Evolutionary conservation across 208 protist genomes (phyloP), one percentile per base, ranked within the genome.

Genomic region (Borovskyia barvae): DNA sequence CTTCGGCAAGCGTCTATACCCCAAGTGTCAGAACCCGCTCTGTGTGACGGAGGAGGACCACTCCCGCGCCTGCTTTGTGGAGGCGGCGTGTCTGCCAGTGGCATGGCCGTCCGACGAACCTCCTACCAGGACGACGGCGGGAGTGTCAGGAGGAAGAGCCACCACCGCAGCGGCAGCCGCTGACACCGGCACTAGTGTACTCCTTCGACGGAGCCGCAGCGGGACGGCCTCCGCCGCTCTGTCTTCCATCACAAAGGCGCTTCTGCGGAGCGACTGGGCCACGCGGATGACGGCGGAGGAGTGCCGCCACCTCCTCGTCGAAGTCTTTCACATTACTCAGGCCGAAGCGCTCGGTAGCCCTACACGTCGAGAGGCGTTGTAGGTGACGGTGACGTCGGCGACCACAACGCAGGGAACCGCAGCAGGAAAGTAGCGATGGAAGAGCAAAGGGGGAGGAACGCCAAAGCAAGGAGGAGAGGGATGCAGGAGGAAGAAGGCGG

Each of bases 51-150:
- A 93, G 5, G 80, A 77, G 19, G 79, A 82, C 41, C 87, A 94
- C 80, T 80, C 81, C 28, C 72, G 76, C 33, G 52, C 76, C 28
- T 91, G 82, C 62, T 94, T 84, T 45, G 76, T 94, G 14, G 77
- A 71, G 29, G 72, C 77, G 19, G 83, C 87, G 19, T 39, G 32
- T 22, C 77, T 54, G 37, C 75, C 81, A 11, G 75, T 87, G 17
- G 43, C 66, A 32, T 46, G 84, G 47, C 70, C 67, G 11, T 15
- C 79, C 3, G 36, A 12, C 36, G 7, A 2, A 9, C n/a, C 57
- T n/a, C 25, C 37, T 9, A 25, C 24, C 20, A 48, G 39, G 17
- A 9, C n/a, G 30, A 15, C 49, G 14, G 14, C 17, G 42, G 33
- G 28, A 22, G 28, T 12, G 29, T 14, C 36, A 7, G 25, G 3